Base-by-base conservation (phyloP, 2,329 filamentous ascomycete genomes). In the Pseudogymnoascus sp. region DNA sequence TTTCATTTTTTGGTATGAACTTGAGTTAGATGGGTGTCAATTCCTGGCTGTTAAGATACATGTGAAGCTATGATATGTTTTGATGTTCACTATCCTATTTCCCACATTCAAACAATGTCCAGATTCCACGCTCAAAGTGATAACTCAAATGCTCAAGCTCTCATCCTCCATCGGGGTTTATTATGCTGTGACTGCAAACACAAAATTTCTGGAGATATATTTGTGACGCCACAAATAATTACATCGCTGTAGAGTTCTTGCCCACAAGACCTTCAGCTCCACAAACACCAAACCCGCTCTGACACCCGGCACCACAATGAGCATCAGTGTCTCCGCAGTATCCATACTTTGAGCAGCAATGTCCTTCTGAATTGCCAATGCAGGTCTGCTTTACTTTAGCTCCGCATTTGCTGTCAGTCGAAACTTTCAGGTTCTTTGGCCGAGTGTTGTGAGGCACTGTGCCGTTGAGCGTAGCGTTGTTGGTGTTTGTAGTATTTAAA, bases 261-360 rank as follows among this genome's bases (percentile, higher is more conserved):
- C 3, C 47, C 15, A 2, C 9, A 18, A 18, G 3, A 3, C 22
- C 41, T 15, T 18, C n/a, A 53, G 15, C 28, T 14, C 47, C 47
- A 66, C 75, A 76, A 33, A 68, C 63, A 14, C 74, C 74, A 64
- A 73, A 76, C n/a, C 60, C 66, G 7, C 63, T 60, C 66, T 75
- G 71, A 66, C 75, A 77, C 12, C 72, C 72, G 38, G 69, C 71
- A 9, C 68, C 69, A 64, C 75, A 76, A 62, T 75, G 71, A 30
- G 69, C 66, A 35, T 66, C 68, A 64, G 71, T 72, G 41, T 66
- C 69, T 5, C 74, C 74, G 61, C 78, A 80, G 66, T 70, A 72
- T 57, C 74, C 69, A 64, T 69, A 68, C 61, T 67, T 69, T 14
- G 75, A 77, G 70, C 77, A 80, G 70, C 78, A 78, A 15, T 28